These are phyloP conservation scores for Naumovozyma dairenensis DNA, from an alignment of 805 yeast genomes.

Conservation along the genomic window DNA sequence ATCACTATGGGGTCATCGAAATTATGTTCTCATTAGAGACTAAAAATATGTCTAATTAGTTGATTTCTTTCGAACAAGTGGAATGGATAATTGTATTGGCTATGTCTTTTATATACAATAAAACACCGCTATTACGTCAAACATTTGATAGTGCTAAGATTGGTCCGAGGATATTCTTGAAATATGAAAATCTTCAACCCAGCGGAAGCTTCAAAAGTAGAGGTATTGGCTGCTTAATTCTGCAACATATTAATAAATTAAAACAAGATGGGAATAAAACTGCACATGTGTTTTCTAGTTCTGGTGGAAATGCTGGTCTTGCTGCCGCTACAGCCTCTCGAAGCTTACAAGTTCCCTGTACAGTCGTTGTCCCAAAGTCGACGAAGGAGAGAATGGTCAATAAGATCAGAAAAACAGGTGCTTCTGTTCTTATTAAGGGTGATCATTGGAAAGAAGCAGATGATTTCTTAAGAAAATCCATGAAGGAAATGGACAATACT, in stretches of 20 bases:
- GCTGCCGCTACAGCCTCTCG: conserved; percentile 33
- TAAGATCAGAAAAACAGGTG: conserved; percentile 38
- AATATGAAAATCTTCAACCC: conserved; percentile 43
- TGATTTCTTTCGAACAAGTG: too few relatives aligned
- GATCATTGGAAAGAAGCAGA: conserved; percentile 42
- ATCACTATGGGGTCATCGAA: too few relatives aligned
- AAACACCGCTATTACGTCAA: conserved; percentile 8
- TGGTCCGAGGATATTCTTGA: conserved; percentile 31
- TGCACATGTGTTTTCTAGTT: conserved; percentile 37
- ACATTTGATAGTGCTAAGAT: conserved; percentile 1
- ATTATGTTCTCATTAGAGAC: too few relatives aligned
- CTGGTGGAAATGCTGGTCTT: conserved; percentile 49
- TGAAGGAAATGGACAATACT: conserved; percentile 6
- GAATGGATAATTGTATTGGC: too few relatives aligned
- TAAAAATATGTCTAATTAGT: too few relatives aligned
- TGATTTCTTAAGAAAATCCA: conserved; percentile 26
- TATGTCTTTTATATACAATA: conserved; percentile 4
- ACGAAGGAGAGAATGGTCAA: conserved; percentile 37
- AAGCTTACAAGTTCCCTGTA: conserved; percentile 33
- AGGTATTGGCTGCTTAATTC: conserved; percentile 41
- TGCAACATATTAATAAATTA: conserved; percentile 19
- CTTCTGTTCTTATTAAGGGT: conserved; percentile 39
- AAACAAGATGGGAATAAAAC: conserved; percentile 19
- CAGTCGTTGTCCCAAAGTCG: conserved; percentile 48
- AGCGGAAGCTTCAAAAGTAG: conserved; percentile 47